Conservation (phyloP, 208 protist genomes). For the Leishmania amazonensis region DNA sequence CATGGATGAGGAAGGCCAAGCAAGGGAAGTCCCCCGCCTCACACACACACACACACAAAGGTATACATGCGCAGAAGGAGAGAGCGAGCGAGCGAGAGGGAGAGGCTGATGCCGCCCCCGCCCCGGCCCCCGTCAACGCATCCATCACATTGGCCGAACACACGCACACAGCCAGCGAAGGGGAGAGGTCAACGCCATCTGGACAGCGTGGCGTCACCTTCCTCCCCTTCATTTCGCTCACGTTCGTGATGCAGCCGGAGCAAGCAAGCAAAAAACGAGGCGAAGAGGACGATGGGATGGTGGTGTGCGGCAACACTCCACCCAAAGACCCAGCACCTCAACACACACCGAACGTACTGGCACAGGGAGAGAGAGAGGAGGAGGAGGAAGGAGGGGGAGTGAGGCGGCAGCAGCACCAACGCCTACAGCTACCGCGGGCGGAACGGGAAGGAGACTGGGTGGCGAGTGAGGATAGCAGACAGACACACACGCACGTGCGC, state of each 20-base stretch:
- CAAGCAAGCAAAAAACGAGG: neutral
- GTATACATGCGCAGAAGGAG: too few relatives aligned
- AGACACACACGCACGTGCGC: neutral
- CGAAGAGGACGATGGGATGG: neutral
- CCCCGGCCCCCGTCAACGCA: neutral
- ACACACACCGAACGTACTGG: neutral
- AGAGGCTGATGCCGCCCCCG: too few relatives aligned
- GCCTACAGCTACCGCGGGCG: neutral
- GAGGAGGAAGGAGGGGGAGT: too few relatives aligned
- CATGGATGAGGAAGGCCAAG: neutral
- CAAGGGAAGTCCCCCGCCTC: neutral
- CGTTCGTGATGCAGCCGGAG: neutral
- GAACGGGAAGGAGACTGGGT: neutral
- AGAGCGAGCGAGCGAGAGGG: too few relatives aligned
- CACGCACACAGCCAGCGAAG: too few relatives aligned
- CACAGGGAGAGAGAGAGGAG: neutral
- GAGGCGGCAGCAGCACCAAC: neutral
- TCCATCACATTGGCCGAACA: neutral
- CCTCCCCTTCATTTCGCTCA: neutral
- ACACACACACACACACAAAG: too few relatives aligned
- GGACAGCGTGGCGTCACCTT: too few relatives aligned
- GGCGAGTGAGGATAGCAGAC: neutral
- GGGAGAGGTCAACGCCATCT: too few relatives aligned
- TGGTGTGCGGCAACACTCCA: neutral
- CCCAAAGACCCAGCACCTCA: neutral